Conservation (phyloP, 352 stramenopile genomes). For the Phytophthora kernoviae region DNA sequence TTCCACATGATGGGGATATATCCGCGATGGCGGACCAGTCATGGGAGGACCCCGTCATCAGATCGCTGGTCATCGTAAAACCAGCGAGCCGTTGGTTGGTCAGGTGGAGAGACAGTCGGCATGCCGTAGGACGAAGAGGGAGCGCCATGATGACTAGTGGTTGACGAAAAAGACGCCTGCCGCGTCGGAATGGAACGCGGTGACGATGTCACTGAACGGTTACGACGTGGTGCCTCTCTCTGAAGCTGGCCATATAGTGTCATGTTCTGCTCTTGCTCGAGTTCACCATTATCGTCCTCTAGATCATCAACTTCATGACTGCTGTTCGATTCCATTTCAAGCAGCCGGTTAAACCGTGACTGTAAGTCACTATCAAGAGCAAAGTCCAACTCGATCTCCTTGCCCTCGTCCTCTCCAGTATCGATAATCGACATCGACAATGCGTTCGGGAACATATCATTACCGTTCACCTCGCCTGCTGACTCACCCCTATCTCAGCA, state of each 20-base stretch:
- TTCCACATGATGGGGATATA: slow-evolving; percentile 88
- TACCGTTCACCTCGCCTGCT: slow-evolving; percentile 12
- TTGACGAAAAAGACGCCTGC: slow-evolving; percentile 62
- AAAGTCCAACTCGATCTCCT: slow-evolving; percentile 88
- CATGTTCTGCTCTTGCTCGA: slow-evolving; percentile 1
- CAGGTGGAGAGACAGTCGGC: slow-evolving; percentile 57
- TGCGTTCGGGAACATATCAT: slow-evolving; percentile 40
- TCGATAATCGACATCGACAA: slow-evolving; percentile 88
- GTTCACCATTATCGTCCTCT: slow-evolving; percentile 28
- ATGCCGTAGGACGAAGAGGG: slow-evolving; percentile 47
- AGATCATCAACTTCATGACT: slow-evolving; percentile 39
- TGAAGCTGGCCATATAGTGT: neutral
- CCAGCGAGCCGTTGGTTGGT: slow-evolving; percentile 79
- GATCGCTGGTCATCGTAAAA: slow-evolving; percentile 69
- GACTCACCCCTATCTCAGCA: slow-evolving; percentile 12
- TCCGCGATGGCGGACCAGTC: slow-evolving; percentile 67
- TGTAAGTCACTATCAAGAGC: slow-evolving; percentile 74
- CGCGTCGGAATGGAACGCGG: slow-evolving; percentile 50
- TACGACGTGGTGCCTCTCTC: slow-evolving; percentile 7
- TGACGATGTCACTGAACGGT: slow-evolving; percentile 39
- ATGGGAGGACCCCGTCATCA: slow-evolving; percentile 36
- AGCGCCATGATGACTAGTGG: slow-evolving; percentile 51
- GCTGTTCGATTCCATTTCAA: slow-evolving; percentile 65
- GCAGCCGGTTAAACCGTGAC: slow-evolving; percentile 69
- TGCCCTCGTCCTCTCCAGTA: slow-evolving; percentile 64